Evolutionary conservation across 768 basidiomycete species (phyloP).

Genomic region (Russula compacta): DNA sequence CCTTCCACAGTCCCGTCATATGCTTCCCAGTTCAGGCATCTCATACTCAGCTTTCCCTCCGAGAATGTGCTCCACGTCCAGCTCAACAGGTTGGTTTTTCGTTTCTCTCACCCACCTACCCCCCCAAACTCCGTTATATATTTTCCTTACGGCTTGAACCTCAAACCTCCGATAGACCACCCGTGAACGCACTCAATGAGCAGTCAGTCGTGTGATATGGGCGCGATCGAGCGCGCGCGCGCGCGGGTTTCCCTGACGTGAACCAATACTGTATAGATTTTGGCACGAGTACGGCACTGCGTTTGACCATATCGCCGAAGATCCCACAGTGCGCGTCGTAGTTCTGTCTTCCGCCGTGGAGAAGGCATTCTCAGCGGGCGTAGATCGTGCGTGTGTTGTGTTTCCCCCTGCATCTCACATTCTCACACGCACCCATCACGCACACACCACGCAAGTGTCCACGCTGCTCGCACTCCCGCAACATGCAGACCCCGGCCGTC

Average conservation of each 20-base stretch:
- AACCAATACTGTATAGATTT: conserved; percentile 36
- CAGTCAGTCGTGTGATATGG: conserved; percentile 3
- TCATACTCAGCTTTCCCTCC: conserved; percentile 15
- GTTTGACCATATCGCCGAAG: conserved; percentile 44
- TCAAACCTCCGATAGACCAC: neutral
- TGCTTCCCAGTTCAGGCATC: conserved; percentile 15
- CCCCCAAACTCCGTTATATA: neutral
- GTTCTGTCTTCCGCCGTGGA: conserved; percentile 64
- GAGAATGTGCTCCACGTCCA: conserved; percentile 15
- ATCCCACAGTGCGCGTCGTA: conserved; percentile 56
- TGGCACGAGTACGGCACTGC: conserved; percentile 61
- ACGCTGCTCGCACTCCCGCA: conserved; percentile 26
- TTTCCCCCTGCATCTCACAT: neutral
- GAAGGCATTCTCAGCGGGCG: conserved; percentile 74
- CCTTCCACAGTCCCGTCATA: conserved; percentile 2
- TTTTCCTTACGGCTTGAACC: neutral
- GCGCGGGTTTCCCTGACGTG: neutral
- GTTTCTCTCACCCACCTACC: neutral
- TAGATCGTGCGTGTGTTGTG: conserved; percentile 51
- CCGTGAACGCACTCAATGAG: conserved; percentile 15
- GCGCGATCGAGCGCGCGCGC: neutral
- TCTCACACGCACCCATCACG: neutral
- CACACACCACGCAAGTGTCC: neutral
- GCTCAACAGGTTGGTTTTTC: conserved; percentile 11
- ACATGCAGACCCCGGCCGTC: conserved; percentile 41